phyloP scores from a whole-genome alignment of 257 asterid genomes.

The Nicotiana benthamiana region DNA sequence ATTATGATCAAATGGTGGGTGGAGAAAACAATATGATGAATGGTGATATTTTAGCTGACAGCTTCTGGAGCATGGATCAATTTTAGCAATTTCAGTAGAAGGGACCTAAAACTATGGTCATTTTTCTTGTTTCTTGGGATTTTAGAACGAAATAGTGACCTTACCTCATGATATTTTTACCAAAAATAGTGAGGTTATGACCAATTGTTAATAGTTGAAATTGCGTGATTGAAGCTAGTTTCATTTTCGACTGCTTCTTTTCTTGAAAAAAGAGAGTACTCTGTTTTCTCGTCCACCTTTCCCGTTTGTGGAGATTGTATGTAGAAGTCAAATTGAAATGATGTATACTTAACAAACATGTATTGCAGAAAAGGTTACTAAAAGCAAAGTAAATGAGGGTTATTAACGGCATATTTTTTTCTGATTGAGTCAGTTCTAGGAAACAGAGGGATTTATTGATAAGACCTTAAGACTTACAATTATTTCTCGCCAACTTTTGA shows the following conservation, averaged over 20 bases:
- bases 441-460: background rate
- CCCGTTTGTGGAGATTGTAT: background rate
- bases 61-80: slow-evolving; percentile 24
- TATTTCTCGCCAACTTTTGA: background rate
- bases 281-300: background rate
- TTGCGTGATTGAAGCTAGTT: background rate
- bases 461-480: background rate
- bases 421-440: background rate
- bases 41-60: slow-evolving; percentile 8
- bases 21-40: slow-evolving; percentile 13
- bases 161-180: background rate
- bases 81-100: background rate
- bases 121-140: background rate
- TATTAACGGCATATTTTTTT: background rate
- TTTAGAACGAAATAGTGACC: background rate
- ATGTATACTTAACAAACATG: background rate
- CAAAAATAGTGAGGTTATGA: background rate
- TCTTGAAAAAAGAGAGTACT: background rate
- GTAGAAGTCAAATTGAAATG: background rate
- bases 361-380: background rate
- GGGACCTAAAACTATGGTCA: background rate
- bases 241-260: background rate
- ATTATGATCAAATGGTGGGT: background rate
- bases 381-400: background rate
- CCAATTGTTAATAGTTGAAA: background rate